These are phyloP conservation scores for Dendrobium nobile DNA, from an alignment of 106 monocot species.

Conservation along the genomic window DNA sequence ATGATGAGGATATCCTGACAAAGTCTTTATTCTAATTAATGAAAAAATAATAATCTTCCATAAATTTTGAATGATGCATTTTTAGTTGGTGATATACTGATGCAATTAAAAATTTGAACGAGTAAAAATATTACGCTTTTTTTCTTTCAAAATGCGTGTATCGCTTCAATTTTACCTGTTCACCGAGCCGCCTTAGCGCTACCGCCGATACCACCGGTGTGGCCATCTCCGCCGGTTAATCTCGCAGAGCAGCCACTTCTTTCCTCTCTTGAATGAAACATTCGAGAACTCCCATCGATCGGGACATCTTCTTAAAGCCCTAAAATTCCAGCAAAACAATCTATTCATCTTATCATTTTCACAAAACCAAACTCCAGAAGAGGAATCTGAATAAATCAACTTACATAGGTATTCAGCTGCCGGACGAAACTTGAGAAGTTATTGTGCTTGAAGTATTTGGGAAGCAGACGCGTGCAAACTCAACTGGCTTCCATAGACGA, in stretches of 20 bases:
- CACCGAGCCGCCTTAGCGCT: conserved; percentile 1
- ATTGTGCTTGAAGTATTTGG: conserved; percentile 95
- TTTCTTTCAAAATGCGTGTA: too few species aligned
- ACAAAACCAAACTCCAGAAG: background rate
- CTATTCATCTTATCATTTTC: background rate
- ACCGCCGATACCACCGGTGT: background rate
- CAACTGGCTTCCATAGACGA: conserved; percentile 90
- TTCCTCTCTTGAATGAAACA: conserved; percentile 61
- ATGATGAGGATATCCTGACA: too few species aligned
- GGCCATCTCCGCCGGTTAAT: conserved; percentile 53
- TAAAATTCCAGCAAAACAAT: conserved; percentile 3
- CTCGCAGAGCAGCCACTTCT: conserved; percentile 64
- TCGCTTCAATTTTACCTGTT: too few species aligned
- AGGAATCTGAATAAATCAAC: background rate
- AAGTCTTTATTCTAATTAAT: too few species aligned
- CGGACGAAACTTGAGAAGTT: conserved; percentile 96
- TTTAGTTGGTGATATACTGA: too few species aligned
- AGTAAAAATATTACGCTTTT: too few species aligned
- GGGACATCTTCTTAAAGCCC: conserved; percentile 83
- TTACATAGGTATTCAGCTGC: conserved; percentile 87
- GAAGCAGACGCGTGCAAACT: conserved; percentile 81
- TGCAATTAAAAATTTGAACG: too few species aligned
- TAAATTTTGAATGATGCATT: background rate
- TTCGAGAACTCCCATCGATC: conserved; percentile 90
- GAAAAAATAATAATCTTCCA: too few species aligned